These are phyloP conservation scores for Daldinia concentrica DNA, from an alignment of 495 filamentous ascomycete genomes.

Conservation along the genomic window DNA sequence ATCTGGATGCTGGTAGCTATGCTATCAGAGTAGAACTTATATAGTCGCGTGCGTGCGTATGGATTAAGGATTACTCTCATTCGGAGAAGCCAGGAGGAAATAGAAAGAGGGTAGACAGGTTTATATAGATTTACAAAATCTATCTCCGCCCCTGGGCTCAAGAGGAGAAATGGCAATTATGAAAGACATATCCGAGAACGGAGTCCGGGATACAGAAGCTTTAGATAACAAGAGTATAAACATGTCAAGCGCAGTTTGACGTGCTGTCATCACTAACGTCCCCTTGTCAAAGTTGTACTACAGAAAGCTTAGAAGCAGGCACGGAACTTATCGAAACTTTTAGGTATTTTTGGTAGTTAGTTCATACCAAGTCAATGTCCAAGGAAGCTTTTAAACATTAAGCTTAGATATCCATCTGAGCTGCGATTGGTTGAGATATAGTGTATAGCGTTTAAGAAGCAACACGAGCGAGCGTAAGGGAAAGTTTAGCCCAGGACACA, in stretches of 20 bases:
- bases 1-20: neutral
- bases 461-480: neutral
- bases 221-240: constrained; percentile 8
- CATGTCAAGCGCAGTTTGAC: neutral
- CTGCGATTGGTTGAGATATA: neutral
- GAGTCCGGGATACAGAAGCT: constrained; percentile 12
- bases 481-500: neutral
- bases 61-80: neutral
- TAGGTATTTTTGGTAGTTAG: neutral
- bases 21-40: neutral
- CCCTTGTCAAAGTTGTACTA: neutral
- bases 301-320: constrained; percentile 1
- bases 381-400: neutral
- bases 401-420: constrained; percentile 12
- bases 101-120: neutral
- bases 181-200: constrained; percentile 1
- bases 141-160: neutral
- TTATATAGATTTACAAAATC: neutral
- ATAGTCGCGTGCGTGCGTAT: neutral
- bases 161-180: neutral
- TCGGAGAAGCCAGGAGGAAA: neutral
- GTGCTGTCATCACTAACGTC: neutral
- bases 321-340: constrained; percentile 3
- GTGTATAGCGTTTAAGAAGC: neutral
- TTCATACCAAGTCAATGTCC: neutral